A percentile compares a stretch with the other conserved stretches of the same genome.
Evolutionary conservation across 106 monocot genomes (phyloP).

Genomic region (Xerophyta viscosa): DNA sequence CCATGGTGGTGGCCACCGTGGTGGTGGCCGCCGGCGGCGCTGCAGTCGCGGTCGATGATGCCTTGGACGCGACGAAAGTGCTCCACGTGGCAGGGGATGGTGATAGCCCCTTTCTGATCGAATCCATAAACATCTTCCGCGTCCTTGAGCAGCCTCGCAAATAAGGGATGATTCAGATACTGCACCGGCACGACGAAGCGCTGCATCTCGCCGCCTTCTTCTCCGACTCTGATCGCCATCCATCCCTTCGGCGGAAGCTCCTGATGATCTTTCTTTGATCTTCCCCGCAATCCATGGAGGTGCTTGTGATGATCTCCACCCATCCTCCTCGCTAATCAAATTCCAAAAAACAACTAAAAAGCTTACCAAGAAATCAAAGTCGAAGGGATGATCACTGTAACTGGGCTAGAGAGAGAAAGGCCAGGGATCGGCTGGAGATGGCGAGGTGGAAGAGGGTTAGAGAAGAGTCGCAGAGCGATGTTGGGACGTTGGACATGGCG

Average conservation of each 20-base stretch:
- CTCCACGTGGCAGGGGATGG: constrained; percentile 14
- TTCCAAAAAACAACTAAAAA: too few species aligned
- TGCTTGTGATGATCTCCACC: too few species aligned
- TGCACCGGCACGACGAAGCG: constrained; percentile 42
- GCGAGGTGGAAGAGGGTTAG: constrained; percentile 34
- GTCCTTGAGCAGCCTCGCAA: constrained; percentile 36
- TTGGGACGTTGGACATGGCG: constrained; percentile 7
- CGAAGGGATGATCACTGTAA: too few species aligned
- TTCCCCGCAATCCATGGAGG: too few species aligned
- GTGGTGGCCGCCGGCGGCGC: not conserved
- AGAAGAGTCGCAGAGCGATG: constrained; percentile 28
- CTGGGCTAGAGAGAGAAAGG: constrained; percentile 37
- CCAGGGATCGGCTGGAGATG: constrained; percentile 41
- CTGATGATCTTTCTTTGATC: too few species aligned
- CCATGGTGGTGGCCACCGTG: too few species aligned
- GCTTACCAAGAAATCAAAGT: too few species aligned
- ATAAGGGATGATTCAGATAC: constrained; percentile 52
- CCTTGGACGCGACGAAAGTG: constrained; percentile 9
- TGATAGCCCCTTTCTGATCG: constrained; percentile 36
- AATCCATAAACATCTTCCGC: constrained; percentile 52
- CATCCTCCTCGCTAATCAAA: too few species aligned
- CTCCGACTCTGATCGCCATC: constrained; percentile 42
- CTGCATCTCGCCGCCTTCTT: constrained; percentile 34
- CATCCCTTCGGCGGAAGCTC: constrained; percentile 44
- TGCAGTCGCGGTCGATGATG: constrained; percentile 11